phyloP scores from a whole-genome alignment of 768 basidiomycete genomes.

The Serendipita sp. region DNA sequence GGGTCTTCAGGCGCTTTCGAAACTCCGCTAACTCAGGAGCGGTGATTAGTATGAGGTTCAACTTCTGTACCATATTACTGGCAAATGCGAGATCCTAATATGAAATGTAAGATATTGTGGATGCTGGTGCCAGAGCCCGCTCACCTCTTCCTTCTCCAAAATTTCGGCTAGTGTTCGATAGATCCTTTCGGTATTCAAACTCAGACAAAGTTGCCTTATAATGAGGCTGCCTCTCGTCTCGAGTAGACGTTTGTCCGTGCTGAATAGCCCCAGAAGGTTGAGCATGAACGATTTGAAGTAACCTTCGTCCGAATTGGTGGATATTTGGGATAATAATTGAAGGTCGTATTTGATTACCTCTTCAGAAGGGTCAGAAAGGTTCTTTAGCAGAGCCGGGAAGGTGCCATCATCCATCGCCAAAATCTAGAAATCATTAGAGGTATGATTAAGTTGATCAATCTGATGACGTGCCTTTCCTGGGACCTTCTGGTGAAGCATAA shows the following conservation, averaged over 20 bases:
- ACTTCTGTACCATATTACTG: slow-evolving; percentile 91
- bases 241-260: slow-evolving; percentile 77
- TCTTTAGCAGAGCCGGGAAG: slow-evolving; percentile 89
- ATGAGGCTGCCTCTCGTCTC: slow-evolving; percentile 91
- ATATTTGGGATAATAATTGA: slow-evolving; percentile 92
- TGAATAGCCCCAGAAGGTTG: slow-evolving; percentile 86
- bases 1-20: slow-evolving; percentile 75
- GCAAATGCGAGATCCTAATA: slow-evolving; percentile 90
- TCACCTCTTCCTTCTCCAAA: slow-evolving; percentile 90
- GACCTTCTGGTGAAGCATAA: slow-evolving; percentile 97
- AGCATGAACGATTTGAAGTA: slow-evolving; percentile 95
- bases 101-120: neutral
- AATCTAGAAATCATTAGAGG: slow-evolving; percentile 36
- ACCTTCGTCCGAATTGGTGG: slow-evolving; percentile 83
- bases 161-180: slow-evolving; percentile 95
- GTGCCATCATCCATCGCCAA: slow-evolving; percentile 93
- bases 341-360: slow-evolving; percentile 96
- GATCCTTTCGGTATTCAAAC: slow-evolving; percentile 88
- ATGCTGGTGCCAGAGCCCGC: slow-evolving; percentile 12
- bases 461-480: slow-evolving; percentile 60
- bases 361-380: slow-evolving; percentile 88
- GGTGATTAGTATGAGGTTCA: slow-evolving; percentile 92
- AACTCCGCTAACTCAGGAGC: slow-evolving; percentile 94
- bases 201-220: slow-evolving; percentile 84
- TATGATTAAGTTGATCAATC: neutral